Evolutionary conservation across 169 alveolate genomes (phyloP), one percentile per base, ranked within the genome.

Genomic region (Plasmodium fragile): DNA sequence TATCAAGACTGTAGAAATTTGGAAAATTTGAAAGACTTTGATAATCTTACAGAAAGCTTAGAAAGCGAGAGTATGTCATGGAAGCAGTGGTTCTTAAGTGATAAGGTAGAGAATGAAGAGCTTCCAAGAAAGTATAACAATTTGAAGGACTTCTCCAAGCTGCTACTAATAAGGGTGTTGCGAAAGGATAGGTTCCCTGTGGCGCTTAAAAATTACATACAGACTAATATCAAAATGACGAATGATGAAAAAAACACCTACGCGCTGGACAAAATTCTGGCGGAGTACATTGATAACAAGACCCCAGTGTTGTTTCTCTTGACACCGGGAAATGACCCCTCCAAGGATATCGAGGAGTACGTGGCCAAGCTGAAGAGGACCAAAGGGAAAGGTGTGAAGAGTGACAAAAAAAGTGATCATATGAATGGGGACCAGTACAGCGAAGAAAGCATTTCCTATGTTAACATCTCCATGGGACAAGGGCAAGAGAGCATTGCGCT

Each of bases 391-490:
- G 75, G 59, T 5, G 32, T 25, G n/a, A 83, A 83, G 3, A 25
- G 11, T 72, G 52, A 39, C 78, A 77, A 81, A 81, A 95, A 65
- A 92, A 2, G 83, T 83, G 65, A 87, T 65, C 83, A 94, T 75
- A 8, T 16, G 22, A 30, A n/a, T 41, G 65, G 39, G 25, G 52
- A 81, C 52, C 90, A 45, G 80, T 92, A 93, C 80, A 92, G 98
- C 0, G 96, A 97, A 73, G 97, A 95, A 22, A 97, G 97, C 65
- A 99, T 99, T 2, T 97, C 98, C 89, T 97, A 98, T 93, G 97
- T 97, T 34, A 99, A 99, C 92, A 99, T 99, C 82, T 98, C 99
- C 82, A 99, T 99, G 99, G 99, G 99, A 18, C 99, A 99, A 95
- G 99, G 99, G 25, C 98, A 98, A 95, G 99, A 98, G 96, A 98